Percentiles rank a stretch among this genome's conserved stretches.
These are phyloP conservation scores for Cenchrus purpureus DNA, from an alignment of 176 grass and related monocot genomes.

Conservation along the genomic window DNA sequence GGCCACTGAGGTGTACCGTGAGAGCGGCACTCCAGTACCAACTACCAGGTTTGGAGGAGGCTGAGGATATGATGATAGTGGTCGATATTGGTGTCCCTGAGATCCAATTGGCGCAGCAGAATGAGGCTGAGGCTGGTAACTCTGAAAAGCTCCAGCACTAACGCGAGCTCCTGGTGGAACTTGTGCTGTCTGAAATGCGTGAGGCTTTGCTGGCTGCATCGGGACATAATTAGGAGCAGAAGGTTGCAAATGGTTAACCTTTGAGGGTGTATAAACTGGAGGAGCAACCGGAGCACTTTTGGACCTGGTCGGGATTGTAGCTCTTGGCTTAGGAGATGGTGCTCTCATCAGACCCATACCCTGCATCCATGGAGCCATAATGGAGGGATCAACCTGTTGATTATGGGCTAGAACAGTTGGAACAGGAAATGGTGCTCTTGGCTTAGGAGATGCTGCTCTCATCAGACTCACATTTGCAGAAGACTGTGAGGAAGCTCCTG, in stretches of 20 bases:
- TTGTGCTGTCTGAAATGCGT: slow-evolving; percentile 19
- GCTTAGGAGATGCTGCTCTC: background rate
- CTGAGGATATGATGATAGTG: slow-evolving; percentile 13
- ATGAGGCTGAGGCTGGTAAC: slow-evolving; percentile 26
- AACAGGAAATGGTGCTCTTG: background rate
- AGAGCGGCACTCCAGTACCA: slow-evolving; percentile 14
- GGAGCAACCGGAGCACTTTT: slow-evolving; percentile 11
- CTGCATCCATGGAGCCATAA: background rate
- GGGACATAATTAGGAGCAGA: slow-evolving; percentile 12
- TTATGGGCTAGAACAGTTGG: slow-evolving; percentile 20
- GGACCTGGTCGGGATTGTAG: background rate
- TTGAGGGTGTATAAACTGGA: slow-evolving; percentile 22
- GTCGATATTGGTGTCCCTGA: slow-evolving; percentile 27
- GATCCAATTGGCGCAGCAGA: background rate
- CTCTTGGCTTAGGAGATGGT: background rate
- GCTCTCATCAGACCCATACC: background rate
- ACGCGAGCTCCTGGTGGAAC: background rate
- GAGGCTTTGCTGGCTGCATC: slow-evolving; percentile 9
- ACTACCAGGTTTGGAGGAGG: background rate
- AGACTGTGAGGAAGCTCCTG: background rate
- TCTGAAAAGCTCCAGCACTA: slow-evolving; percentile 19
- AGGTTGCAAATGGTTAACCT: slow-evolving; percentile 4
- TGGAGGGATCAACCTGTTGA: slow-evolving; percentile 20
- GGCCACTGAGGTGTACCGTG: background rate
- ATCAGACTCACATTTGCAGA: background rate